Conservation (phyloP, 768 basidiomycete species). For the Collybiopsis luxurians region DNA sequence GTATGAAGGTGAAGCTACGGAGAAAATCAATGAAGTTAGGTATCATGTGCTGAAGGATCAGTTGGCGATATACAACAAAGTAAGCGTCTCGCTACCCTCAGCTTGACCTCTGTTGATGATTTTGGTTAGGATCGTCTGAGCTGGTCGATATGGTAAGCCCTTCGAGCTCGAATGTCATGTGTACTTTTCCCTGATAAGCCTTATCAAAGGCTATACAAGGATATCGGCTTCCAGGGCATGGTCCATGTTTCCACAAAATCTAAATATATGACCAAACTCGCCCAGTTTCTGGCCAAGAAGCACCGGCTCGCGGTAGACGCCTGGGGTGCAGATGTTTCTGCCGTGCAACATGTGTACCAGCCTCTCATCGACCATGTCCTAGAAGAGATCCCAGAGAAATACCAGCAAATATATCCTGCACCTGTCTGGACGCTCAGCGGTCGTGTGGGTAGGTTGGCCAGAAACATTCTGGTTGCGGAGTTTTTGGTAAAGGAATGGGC, state of each 20-base stretch:
- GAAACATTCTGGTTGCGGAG: conserved; percentile 69
- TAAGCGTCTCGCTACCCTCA: conserved; percentile 11
- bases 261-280: conserved; percentile 69
- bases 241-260: conserved; percentile 67
- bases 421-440: conserved; percentile 62
- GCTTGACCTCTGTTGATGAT: neutral
- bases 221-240: conserved; percentile 88
- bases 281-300: conserved; percentile 72
- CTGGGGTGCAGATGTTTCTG: conserved; percentile 69
- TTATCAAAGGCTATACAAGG: conserved; percentile 86
- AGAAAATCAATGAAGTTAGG: conserved; percentile 48
- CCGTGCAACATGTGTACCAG: conserved; percentile 57
- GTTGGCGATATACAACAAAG: conserved; percentile 48
- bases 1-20: conserved; percentile 36
- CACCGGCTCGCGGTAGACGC: conserved; percentile 74
- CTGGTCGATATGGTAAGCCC: conserved; percentile 72
- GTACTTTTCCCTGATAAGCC: conserved; percentile 42
- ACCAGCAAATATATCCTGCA: conserved; percentile 56
- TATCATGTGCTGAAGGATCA: conserved; percentile 52
- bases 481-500: conserved; percentile 75
- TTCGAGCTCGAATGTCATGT: neutral
- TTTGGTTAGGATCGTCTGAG: conserved; percentile 37
- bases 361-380: conserved; percentile 64
- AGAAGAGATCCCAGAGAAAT: conserved; percentile 48
- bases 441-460: conserved; percentile 55